These are phyloP conservation scores for Ulvella scutata DNA, from an alignment of 139 green algal genomes.

Conservation along the genomic window DNA sequence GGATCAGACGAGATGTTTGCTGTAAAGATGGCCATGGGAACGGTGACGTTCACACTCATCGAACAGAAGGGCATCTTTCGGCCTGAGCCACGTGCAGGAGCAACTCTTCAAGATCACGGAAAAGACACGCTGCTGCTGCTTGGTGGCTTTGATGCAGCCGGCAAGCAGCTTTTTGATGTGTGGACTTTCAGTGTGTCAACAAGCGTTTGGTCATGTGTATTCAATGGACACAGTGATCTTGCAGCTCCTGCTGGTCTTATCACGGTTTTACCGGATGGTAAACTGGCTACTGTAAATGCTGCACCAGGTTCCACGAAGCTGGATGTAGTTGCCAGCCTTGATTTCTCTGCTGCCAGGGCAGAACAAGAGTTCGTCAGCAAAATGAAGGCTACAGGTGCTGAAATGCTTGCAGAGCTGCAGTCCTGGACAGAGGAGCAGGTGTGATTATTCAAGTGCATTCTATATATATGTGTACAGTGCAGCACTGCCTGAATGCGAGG, in stretches of 20 bases:
- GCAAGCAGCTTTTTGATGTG: constrained; percentile 50
- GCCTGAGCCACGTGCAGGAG: constrained; percentile 4
- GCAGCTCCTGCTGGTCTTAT: constrained; percentile 2
- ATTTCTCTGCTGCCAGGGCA: constrained; percentile 31
- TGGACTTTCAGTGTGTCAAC: constrained; percentile 42
- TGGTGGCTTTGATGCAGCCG: constrained; percentile 35
- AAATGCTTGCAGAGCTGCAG: constrained; percentile 43
- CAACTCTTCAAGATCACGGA: constrained; percentile 14
- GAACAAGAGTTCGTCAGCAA: constrained; percentile 32
- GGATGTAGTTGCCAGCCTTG: constrained; percentile 35
- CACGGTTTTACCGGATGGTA: constrained; percentile 3
- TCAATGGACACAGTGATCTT: constrained; percentile 27
- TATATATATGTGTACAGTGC: constrained; percentile 61
- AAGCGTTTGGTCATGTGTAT: constrained; percentile 36
- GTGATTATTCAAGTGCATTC: too few species aligned
- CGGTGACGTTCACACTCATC: background rate
- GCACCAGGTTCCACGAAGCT: constrained; percentile 43
- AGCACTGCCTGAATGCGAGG: constrained; percentile 20
- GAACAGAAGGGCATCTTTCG: background rate
- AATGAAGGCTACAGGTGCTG: constrained; percentile 22
- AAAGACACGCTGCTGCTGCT: constrained; percentile 53
- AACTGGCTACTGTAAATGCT: constrained; percentile 34
- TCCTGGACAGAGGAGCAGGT: constrained; percentile 42
- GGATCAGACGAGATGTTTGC: background rate
- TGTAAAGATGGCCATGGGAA: background rate